Conservation (phyloP, 1,139 yeast genomes). For the Candida sanyaensis region DNA sequence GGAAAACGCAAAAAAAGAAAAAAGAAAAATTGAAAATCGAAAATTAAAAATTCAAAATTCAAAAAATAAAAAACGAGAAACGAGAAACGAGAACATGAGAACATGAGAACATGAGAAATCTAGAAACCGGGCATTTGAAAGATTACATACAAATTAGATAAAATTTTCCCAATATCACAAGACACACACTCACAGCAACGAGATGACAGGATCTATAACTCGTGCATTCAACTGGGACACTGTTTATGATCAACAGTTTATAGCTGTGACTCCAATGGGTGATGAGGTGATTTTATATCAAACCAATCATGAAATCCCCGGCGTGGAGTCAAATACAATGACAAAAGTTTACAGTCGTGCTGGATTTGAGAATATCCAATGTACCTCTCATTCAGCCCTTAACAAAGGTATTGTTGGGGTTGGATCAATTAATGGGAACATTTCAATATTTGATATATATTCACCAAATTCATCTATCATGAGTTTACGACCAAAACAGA, state of each 20-base stretch:
- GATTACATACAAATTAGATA: too few relatives aligned
- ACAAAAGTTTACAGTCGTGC: conserved; percentile 52
- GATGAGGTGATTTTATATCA: conserved; percentile 67
- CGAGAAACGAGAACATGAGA: too few relatives aligned
- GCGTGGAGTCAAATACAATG: conserved; percentile 39
- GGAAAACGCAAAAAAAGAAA: not conserved
- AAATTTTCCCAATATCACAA: too few relatives aligned
- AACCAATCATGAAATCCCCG: conserved; percentile 46
- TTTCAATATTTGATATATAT: conserved; percentile 63
- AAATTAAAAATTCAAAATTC: not conserved
- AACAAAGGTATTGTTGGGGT: conserved; percentile 65
- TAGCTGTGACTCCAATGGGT: conserved; percentile 67
- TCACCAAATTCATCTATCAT: conserved; percentile 38
- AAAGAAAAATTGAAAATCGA: too few relatives aligned
- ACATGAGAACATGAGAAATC: too few relatives aligned
- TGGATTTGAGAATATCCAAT: conserved; percentile 73
- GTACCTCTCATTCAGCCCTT: conserved; percentile 63
- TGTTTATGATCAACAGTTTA: conserved; percentile 54
- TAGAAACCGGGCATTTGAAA: too few relatives aligned
- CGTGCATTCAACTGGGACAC: conserved; percentile 64
- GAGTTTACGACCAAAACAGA: conserved; percentile 62
- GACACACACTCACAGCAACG: not conserved
- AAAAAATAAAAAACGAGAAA: too few relatives aligned
- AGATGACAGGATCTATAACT: conserved; percentile 56
- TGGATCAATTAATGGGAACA: conserved; percentile 72